Base-by-base conservation (phyloP, 2,329 filamentous ascomycete species). In the Geosmithia putterillii region DNA sequence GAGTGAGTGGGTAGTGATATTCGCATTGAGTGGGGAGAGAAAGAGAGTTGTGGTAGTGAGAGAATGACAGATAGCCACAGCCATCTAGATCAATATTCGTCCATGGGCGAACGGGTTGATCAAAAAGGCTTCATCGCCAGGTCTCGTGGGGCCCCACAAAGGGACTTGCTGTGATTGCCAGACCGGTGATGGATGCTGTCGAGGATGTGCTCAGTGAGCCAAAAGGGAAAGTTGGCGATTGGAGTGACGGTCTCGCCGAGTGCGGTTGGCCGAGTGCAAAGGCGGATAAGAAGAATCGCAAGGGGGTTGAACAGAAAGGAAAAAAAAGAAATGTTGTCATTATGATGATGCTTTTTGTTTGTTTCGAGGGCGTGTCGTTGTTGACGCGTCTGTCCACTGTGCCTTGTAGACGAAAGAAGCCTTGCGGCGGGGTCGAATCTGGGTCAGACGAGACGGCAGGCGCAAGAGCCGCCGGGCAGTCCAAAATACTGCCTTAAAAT, bases 341-440 rank as follows among this genome's bases (percentile, higher is more conserved):
- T 32, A 17, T 19, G 34, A 38, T 39, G 35, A 23, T 28, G n/a
- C 28, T 32, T 32, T 32, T 32, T 32, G 10, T 32, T 32, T 32
- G 28, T 32, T 32, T 43, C 25, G 35, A 36, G 21, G 21, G 34
- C 22, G n/a, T 19, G 15, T 32, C 23, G 38, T 32, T 12, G 20
- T 28, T 19, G 39, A 41, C 25, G 23, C 3, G 39, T 41, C 39
- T 7, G 39, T 41, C 39, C 25, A 17, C 15, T 32, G 25, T 32
- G 25, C 39, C 25, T 25, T 32, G 39, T 25, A 34, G 23, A 38
- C 42, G 60, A 64, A 62, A 63, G 64, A 60, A 74, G 74, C 74
- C 73, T 79, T 67, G 73, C 72, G 73, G 73, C 73, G 74, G 67
- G 6, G 28, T 69, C 67, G 75, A 67, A 74, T 78, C 73, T 78